A percentile compares a stretch with the other conserved stretches of the same genome.
phyloP scores from a whole-genome alignment of 768 basidiomycete species.

The Mycena pura region DNA sequence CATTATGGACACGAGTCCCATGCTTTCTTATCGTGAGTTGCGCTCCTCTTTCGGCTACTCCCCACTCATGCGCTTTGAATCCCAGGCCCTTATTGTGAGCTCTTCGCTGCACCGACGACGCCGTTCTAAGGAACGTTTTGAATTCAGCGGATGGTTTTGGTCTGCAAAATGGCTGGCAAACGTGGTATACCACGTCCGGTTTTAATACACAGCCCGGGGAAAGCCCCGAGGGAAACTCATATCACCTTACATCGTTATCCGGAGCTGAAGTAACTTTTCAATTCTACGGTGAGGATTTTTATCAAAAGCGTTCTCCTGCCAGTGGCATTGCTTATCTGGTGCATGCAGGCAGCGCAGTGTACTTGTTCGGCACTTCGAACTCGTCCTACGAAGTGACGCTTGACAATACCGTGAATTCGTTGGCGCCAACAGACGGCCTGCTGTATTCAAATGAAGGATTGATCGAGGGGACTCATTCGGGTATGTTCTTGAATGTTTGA shows the following conservation, averaged over 20 bases:
- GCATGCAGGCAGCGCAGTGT: conserved; percentile 10
- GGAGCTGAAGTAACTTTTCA: conserved; percentile 10
- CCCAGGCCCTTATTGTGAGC: conserved; percentile 10
- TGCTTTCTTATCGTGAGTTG: conserved; percentile 9
- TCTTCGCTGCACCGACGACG: no score
- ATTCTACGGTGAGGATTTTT: conserved; percentile 10
- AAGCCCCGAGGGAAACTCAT: conserved; percentile 1
- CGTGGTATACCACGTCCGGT: conserved; percentile 7
- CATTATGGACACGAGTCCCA: conserved; percentile 9
- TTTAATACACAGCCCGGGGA: conserved; percentile 10
- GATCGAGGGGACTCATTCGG: conserved; percentile 2
- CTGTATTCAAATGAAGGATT: conserved; percentile 6
- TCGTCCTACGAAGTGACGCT: conserved; percentile 4
- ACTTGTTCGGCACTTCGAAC: conserved; percentile 10
- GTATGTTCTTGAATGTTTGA: background rate
- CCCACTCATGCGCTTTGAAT: background rate
- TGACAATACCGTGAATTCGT: background rate
- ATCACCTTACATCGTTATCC: conserved; percentile 3
- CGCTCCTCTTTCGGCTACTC: background rate
- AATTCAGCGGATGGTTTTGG: conserved; percentile 18
- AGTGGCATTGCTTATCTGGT: background rate
- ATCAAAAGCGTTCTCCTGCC: background rate
- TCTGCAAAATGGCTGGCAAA: conserved; percentile 9
- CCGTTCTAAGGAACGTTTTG: background rate
- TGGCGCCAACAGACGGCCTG: background rate